A percentile compares a stretch with the other conserved stretches of the same genome.
phyloP scores from a whole-genome alignment of 306 rosid genomes.

The Alnus rubra region DNA sequence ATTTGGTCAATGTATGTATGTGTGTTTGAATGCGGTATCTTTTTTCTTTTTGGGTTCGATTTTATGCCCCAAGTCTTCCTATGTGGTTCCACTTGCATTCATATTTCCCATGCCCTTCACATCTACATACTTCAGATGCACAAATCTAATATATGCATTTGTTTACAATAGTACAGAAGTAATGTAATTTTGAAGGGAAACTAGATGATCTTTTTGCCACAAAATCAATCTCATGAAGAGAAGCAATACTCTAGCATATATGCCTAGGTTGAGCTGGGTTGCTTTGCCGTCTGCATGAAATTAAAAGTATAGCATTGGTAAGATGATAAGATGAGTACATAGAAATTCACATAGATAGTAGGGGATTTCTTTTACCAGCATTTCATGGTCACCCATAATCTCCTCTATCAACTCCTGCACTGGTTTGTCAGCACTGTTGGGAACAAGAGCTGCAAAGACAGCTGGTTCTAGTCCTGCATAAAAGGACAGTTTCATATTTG shows the following conservation, averaged over 20 bases:
- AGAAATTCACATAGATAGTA: background rate
- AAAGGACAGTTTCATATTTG: background rate
- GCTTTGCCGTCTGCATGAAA: conserved; percentile 42
- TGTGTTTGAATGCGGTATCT: too few relatives aligned
- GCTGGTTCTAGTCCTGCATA: conserved; percentile 79
- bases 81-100: too few relatives aligned
- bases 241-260: background rate
- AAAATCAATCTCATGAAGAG: background rate
- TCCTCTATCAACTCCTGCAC: conserved; percentile 75
- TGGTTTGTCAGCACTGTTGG: conserved; percentile 80
- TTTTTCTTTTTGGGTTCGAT: too few relatives aligned
- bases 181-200: background rate
- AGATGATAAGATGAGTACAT: conserved; percentile 5
- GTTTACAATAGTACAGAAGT: background rate
- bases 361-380: conserved; percentile 52
- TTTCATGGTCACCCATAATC: conserved; percentile 81
- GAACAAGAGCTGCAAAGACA: conserved; percentile 92
- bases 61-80: too few relatives aligned
- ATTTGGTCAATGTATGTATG: too few relatives aligned
- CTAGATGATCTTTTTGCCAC: background rate
- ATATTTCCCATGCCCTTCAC: too few relatives aligned
- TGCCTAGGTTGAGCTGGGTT: background rate
- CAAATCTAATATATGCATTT: background rate
- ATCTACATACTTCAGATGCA: too few relatives aligned
- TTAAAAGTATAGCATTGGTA: background rate